Evolutionary conservation across 306 rosid species (phyloP), one percentile per base, ranked within the genome.

Genomic region (Prunus dulcis): DNA sequence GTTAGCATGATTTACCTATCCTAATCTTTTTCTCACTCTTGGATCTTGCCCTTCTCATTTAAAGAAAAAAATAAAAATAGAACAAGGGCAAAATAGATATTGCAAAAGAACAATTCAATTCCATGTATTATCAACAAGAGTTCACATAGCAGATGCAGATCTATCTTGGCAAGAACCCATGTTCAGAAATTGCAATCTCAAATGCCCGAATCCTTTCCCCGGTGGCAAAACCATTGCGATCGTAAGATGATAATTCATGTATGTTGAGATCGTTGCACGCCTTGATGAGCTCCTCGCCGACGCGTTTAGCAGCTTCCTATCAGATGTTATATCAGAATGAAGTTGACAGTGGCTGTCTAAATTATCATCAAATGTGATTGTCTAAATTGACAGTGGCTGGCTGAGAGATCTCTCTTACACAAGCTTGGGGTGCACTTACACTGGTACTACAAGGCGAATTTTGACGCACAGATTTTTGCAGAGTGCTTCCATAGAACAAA

Each of bases 301-400:
- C 93, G 47, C 80, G 91, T 58, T 85, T 82, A 62, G 97, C 97
- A 41, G 97, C 95, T 80, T 90, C 97, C 97, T 91, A 58, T 68
- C 47, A 75, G 9, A 53, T 20, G 53, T 57, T 68, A 61, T 5
- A 67, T 52, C 45, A 71, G 23, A 45, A 75, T 46, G n/a, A n/a
- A n/a, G n/a, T n/a, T n/a, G n/a, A n/a, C n/a, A n/a, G n/a, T n/a
- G n/a, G n/a, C n/a, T n/a, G n/a, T n/a, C n/a, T n/a, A n/a, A n/a
- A n/a, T n/a, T n/a, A 13, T 3, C 14, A 14, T 15, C 53, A 22
- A 25, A 25, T 49, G 60, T 49, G 60, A 8, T 27, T 13, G 12
- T 6, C 32, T 4, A 74, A 15, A 15, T 18, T 4, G 47, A 10
- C 20, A 34, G 8, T 17, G 30, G 69, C 15, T 7, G 46, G 69